Evolutionary conservation across 345 rosid genomes (phyloP), one percentile per base, ranked within the genome.

Genomic region (Eutrema yunnanense): DNA sequence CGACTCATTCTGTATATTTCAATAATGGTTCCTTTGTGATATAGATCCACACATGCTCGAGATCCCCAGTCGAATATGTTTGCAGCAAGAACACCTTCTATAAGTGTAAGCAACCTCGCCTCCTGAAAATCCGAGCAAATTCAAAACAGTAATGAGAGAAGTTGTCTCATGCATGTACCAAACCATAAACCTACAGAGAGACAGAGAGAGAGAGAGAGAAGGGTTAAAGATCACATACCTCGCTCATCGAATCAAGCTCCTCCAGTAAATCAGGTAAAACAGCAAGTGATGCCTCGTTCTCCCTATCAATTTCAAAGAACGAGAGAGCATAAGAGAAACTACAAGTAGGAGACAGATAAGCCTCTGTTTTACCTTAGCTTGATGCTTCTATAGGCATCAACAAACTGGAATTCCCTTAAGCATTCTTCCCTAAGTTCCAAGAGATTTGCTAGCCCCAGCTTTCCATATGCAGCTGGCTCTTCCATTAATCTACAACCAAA

Each of bases 61-160:
- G 98, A 92, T 72, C 99, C 99, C 99, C 99, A 95, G 80, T 95
- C 99, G 66, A 95, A 95, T 81, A 95, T 95, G 65, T 95, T 95
- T 64, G 99, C 99, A 73, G 99, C 99, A 56, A 95, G 87, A 79
- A 90, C 99, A 60, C 99, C 99, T 79, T 90, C 98, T 43, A 95
- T 88, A 42, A 95, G 85, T 49, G 86, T 86, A 69, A 92, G 96
- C 85, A 92, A 80, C 81, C 98, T 86, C 29, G 88, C 72, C 82
- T 95, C 99, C 99, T 95, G 87, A 65, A 76, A 78, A 66, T 42
- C 29, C 30, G 44, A 22, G 26, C 26, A 22, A 22, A 22, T 22
- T 22, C 26, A 22, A 22, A 22, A 22, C 26, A 22, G 26, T 22
- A 22, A 22, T 22, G 26, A 51, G 44, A 62, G 26, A 64, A 38